Evolutionary conservation across 2,329 filamentous ascomycete genomes (phyloP), one percentile per base, ranked within the genome.

Genomic region (Phialophora tarda): DNA sequence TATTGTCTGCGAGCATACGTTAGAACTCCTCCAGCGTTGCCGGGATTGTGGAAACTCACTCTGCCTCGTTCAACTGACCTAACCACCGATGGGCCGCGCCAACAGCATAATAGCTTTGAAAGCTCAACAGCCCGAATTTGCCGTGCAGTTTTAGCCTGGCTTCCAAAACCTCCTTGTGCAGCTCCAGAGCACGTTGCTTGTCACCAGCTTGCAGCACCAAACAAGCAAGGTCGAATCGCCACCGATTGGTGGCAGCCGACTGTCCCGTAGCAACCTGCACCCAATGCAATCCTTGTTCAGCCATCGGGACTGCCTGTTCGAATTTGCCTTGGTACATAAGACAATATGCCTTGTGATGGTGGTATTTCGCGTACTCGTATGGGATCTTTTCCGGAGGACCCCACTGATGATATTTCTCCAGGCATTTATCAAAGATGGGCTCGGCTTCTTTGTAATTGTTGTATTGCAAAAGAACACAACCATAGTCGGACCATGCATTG

Each of bases 31-130:
- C 14, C 28, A 24, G 55, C 11, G 11, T 24, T 38, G 55, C 24
- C 17, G n/a, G 23, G 11, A n/a, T 30, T 30, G 11, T 10, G 17
- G 17, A 56, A 28, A 44, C 55, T 58, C 26, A 58, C 55, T 58
- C 55, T 12, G 30, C 55, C 17, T 58, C 55, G n/a, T 12, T 28
- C 30, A 24, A 41, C 17, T 58, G 23, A 41, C 26, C 21, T 17
- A 41, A 11, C 55, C 30, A 24, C 34, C 12, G 12, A 44, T 58
- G 34, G 6, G 34, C 34, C 2, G 55, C 55, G 17, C 55, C 55
- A 44, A 58, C 34, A 7, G 55, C 55, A 26, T 58, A 58, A 23
- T 44, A 41, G 55, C 55, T 58, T 38, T 41, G 55, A 8, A 58
- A 44, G 26, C n/a, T 58, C 55, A 58, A 26, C 12, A 41, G 14